Evolutionary conservation across 148 eudicot species (phyloP), one percentile per base, ranked within the genome.

Genomic region (Arbutus unedo): DNA sequence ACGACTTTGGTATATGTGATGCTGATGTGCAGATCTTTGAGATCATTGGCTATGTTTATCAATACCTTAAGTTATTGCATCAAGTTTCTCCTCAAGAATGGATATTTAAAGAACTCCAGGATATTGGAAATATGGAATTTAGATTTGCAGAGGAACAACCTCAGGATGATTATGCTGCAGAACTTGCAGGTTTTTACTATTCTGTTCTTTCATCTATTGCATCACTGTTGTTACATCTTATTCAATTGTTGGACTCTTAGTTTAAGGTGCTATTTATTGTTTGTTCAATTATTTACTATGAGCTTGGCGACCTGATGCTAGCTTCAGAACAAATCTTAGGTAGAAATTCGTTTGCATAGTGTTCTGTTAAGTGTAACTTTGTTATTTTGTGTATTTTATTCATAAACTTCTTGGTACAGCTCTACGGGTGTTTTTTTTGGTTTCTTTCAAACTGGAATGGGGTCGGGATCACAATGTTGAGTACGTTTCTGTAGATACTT

Each of bases 121-220:
- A 94, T 87, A 96, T 93, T 77, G 98, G 88, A 51, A 90, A 92
- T 87, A 94, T 96, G 97, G 99, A 94, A 82, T 96, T 96, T 55
- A 90, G 90, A 85, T 96, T 93, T 91, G 98, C 95, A 57, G 99
- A 96, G 85, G 97, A 96, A 84, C 98, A 96, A 83, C 95, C 97
- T 84, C 99, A 93, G 78, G 99, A 96, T 89, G 99, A 96, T 85
- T 96, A 96, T 89, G 99, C 98, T 85, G 89, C 95, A 23, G 99
- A 96, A 81, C 98, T 96, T 90, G 90, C 99, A 87, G 99, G 99
- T 93, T 81, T 53, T 72, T 10, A 73, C 71, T 53, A 41, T 84
- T 81, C n/a, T 2, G 23, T 50, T 74, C 74, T 31, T 43, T 78
- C 19, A 54, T 25, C 43, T 80, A 51, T 81, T 81, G 43, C 59